Evolutionary conservation across 2,329 filamentous ascomycete genomes (phyloP).

Genomic region (Pyricularia grisea): DNA sequence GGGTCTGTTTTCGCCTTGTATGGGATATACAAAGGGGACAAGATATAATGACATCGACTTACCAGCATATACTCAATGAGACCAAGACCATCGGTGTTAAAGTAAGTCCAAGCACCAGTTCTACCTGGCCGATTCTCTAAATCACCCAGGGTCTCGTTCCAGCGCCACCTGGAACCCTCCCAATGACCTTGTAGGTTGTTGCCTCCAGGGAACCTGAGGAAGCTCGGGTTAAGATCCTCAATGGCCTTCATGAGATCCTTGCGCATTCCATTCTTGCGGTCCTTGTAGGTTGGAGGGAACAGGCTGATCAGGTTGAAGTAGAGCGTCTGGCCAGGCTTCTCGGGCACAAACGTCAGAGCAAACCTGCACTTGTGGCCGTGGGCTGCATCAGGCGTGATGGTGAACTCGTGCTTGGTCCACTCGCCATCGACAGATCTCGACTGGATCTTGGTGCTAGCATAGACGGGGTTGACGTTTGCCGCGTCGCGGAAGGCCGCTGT

Average conservation of each 20-base stretch:
- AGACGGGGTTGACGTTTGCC: background rate
- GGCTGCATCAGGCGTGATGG: slow-evolving; percentile 38
- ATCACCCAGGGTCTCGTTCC: slow-evolving; percentile 44
- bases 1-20: too few relatives aligned
- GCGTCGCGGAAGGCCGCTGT: slow-evolving; percentile 30
- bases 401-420: slow-evolving; percentile 45
- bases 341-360: slow-evolving; percentile 13
- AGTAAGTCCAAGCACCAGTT: slow-evolving; percentile 47
- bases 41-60: background rate
- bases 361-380: slow-evolving; percentile 11
- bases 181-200: slow-evolving; percentile 47
- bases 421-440: slow-evolving; percentile 27
- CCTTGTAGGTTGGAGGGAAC: slow-evolving; percentile 52
- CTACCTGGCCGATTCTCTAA: slow-evolving; percentile 45
- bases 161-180: slow-evolving; percentile 35
- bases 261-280: slow-evolving; percentile 46
- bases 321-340: slow-evolving; percentile 32
- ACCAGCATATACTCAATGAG: slow-evolving; percentile 51
- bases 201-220: slow-evolving; percentile 56
- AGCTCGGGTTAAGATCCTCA: slow-evolving; percentile 40
- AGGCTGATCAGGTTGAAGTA: slow-evolving; percentile 47
- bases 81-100: slow-evolving; percentile 53
- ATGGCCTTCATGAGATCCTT: slow-evolving; percentile 43
- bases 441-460: slow-evolving; percentile 35
- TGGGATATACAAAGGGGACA: too few relatives aligned